These are phyloP conservation scores for Candida piceae DNA, from an alignment of 805 yeast genomes.

Conservation along the genomic window DNA sequence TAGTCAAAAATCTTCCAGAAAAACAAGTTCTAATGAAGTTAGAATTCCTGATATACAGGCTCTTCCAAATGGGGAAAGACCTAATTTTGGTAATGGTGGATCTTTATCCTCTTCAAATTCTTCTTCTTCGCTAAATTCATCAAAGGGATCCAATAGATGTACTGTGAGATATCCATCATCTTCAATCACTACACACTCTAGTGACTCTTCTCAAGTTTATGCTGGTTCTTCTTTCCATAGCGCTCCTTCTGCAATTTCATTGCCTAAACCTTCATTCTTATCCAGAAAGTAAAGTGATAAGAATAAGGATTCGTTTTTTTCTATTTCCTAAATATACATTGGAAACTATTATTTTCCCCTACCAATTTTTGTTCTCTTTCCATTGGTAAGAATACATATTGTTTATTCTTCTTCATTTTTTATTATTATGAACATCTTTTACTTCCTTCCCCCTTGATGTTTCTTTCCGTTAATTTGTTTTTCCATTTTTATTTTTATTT, in stretches of 20 bases:
- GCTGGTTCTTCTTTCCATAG: constrained; percentile 57
- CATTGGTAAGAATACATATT: background rate
- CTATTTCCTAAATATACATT: no score
- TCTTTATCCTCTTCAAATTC: constrained; percentile 6
- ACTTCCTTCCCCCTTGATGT: no score
- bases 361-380: background rate
- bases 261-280: constrained; percentile 50
- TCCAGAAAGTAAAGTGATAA: constrained; percentile 14
- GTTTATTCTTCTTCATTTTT: no score
- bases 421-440: no score
- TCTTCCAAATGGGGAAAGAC: constrained; percentile 18
- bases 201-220: constrained; percentile 28
- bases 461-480: no score
- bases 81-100: constrained; percentile 13
- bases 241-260: constrained; percentile 50
- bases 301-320: background rate
- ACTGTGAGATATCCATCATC: constrained; percentile 9
- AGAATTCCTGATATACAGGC: constrained; percentile 8
- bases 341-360: no score
- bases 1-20: background rate
- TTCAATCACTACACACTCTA: constrained; percentile 6
- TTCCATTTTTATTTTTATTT: no score
- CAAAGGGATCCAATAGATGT: background rate
- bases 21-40: constrained; percentile 6
- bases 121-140: constrained; percentile 1